Evolutionary conservation across 345 rosid species (phyloP).

Genomic region (Aquilaria malaccensis): DNA sequence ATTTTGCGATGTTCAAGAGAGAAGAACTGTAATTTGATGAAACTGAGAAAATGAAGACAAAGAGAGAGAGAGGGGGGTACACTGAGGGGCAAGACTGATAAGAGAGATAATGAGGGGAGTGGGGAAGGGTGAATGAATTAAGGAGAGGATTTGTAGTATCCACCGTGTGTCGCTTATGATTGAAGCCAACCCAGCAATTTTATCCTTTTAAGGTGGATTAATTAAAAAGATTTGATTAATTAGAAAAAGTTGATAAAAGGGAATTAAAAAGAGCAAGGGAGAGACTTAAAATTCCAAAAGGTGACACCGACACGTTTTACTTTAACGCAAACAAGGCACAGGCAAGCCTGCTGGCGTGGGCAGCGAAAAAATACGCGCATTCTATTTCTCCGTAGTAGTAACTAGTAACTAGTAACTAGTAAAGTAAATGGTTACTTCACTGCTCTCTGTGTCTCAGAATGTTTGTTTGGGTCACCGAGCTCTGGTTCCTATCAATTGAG

Average conservation of each 20-base stretch:
- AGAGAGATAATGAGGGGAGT: neutral
- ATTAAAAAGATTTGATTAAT: neutral
- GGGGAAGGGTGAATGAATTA: neutral
- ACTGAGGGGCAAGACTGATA: too few species aligned
- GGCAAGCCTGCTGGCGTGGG: too few species aligned
- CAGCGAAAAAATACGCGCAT: neutral
- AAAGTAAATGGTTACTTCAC: neutral
- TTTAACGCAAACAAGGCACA: neutral
- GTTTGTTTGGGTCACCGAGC: neutral
- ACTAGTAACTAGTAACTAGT: neutral
- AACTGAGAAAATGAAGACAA: neutral
- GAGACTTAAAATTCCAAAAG: constrained; percentile 20
- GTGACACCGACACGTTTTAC: constrained; percentile 33
- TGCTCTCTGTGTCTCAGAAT: neutral
- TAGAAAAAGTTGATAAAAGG: neutral
- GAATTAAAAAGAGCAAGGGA: neutral
- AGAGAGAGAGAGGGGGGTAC: neutral
- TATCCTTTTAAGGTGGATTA: neutral
- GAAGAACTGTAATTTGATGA: neutral
- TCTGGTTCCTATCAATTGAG: too few species aligned
- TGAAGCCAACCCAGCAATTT: constrained; percentile 6
- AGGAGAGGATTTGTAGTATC: neutral
- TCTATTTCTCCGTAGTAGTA: neutral
- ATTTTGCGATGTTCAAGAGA: too few species aligned
- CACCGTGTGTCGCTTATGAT: constrained; percentile 8